These are phyloP conservation scores for Syncephalastrum contaminatum DNA, from an alignment of 371 early-diverging fungal genomes.

Conservation along the genomic window DNA sequence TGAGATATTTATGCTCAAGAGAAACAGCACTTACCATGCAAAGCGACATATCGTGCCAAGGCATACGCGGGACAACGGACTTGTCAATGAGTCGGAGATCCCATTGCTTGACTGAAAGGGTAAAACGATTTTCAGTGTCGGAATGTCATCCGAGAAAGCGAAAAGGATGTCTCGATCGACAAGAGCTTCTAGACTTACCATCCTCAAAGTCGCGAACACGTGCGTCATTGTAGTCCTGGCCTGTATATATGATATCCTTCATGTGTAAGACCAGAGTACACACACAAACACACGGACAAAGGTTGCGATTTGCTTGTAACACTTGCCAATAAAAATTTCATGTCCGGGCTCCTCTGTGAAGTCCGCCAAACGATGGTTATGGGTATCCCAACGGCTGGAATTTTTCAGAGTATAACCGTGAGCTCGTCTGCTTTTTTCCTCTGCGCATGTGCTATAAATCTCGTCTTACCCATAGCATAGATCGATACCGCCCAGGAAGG, in stretches of 20 bases:
- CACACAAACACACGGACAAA: constrained; percentile 38
- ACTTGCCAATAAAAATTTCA: constrained; percentile 8
- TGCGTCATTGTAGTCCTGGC: constrained; percentile 92
- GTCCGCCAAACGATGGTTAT: constrained; percentile 81
- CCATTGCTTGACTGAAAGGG: constrained; percentile 60
- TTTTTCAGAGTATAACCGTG: neutral
- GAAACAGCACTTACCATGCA: constrained; percentile 53
- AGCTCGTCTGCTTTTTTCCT: neutral
- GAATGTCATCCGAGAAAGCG: neutral
- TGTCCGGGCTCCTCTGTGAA: constrained; percentile 29
- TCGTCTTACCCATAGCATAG: constrained; percentile 75
- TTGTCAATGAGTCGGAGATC: constrained; percentile 66
- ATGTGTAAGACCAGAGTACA: neutral
- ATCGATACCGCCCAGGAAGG: constrained; percentile 94
- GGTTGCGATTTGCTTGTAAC: constrained; percentile 23
- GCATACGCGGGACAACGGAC: constrained; percentile 80
- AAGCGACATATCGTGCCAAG: constrained; percentile 94
- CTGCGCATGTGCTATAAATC: too few species aligned
- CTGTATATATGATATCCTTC: constrained; percentile 21
- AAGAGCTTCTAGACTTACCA: constrained; percentile 37
- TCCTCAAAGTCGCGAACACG: constrained; percentile 86
- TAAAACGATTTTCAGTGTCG: constrained; percentile 33
- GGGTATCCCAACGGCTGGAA: constrained; percentile 81
- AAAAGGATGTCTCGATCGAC: neutral
- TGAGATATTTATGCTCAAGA: neutral